Evolutionary conservation across 768 basidiomycete species (phyloP).

Genomic region (Sporobolomyces phaffii): DNA sequence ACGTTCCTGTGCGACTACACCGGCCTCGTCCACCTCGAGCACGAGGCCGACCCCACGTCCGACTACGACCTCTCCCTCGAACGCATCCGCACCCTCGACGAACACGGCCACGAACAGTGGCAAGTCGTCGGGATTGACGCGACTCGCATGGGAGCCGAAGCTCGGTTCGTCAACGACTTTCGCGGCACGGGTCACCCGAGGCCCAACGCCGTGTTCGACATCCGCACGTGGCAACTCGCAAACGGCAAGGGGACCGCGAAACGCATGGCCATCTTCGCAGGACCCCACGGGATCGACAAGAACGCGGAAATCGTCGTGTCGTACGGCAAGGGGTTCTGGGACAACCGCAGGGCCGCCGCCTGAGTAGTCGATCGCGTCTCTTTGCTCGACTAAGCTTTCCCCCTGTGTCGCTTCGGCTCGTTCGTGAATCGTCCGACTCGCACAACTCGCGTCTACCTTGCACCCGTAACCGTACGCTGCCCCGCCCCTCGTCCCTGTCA

Average conservation of each 20-base stretch:
- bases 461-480: no score
- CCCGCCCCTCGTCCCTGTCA: no score
- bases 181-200: constrained; percentile 55
- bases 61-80: constrained; percentile 80
- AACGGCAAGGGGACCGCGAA: constrained; percentile 42
- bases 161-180: constrained; percentile 85
- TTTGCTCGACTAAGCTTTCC: no score
- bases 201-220: constrained; percentile 69
- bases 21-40: constrained; percentile 76
- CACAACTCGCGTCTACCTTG: no score
- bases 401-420: no score
- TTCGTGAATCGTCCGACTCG: no score
- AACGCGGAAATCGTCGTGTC: constrained; percentile 80
- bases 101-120: constrained; percentile 44
- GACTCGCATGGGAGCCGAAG: constrained; percentile 60
- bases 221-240: constrained; percentile 9
- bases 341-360: constrained; percentile 59
- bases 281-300: constrained; percentile 58
- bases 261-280: constrained; percentile 71
- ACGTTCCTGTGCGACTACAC: constrained; percentile 72
- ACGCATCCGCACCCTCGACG: neutral
- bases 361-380: no score
- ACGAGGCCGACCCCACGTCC: constrained; percentile 55
- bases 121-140: constrained; percentile 71
- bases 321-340: constrained; percentile 58